Evolutionary conservation across 345 rosid genomes (phyloP), one percentile per base, ranked within the genome.

Genomic region (Eucalyptus sp.): DNA sequence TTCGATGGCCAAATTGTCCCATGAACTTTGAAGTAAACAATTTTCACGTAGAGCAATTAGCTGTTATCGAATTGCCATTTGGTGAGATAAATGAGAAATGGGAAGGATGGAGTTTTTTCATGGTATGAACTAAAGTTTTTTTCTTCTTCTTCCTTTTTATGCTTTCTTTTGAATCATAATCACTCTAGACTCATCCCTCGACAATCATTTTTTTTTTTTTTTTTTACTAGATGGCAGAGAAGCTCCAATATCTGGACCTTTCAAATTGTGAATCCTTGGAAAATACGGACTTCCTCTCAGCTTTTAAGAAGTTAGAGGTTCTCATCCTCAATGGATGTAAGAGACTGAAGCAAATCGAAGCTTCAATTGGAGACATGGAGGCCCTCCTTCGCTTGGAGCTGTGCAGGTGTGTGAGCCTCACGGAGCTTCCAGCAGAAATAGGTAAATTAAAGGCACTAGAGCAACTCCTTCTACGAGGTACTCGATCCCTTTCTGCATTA

Each of bases 11-110:
- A 50, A 1, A 15, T 0, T 50, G 54, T 50, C 54, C 54, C 3
- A 1, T 0, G 54, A 50, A 0, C 1, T 15, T 50, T 15, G 20
- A 50, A 50, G 18, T 50, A 2, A 50, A 50, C 7, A 50, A 6
- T 50, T 50, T 50, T 50, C 7, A 15, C 7, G 0, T 13, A 0
- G 0, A 50, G 7, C 3, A 50, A 50, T 16, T 50, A 5, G 20
- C 0, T 50, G 6, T 50, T 5, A 7, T 50, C 20, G 20, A 50
- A 50, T 50, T 50, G 7, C 1, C 0, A 50, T 0, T 0, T 2
- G 5, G 18, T 2, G 1, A 15, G 7, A 16, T 50, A 50, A 50
- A 6, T 16, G 54, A 50, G 3, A 50, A 50, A 50, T 50, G 54
- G 54, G 7, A 15, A 50, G 54, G 18, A 50, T 15, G 54, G 54